Evolutionary conservation across 805 yeast genomes (phyloP).

Genomic region (Candida hungchunana): DNA sequence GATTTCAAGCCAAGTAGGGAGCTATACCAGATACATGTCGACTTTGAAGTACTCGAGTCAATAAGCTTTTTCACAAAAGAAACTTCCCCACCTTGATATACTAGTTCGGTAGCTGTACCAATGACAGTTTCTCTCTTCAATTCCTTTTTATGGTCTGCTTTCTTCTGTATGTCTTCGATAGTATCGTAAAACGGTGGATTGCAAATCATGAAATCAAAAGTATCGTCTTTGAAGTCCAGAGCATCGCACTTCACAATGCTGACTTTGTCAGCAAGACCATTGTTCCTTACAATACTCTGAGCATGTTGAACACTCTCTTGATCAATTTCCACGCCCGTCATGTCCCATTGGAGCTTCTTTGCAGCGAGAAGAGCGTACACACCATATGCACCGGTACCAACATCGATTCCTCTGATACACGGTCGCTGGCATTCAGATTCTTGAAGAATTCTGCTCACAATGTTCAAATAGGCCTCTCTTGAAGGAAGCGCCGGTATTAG

Average conservation of each 20-base stretch:
- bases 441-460: conserved; percentile 7
- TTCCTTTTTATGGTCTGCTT: conserved; percentile 23
- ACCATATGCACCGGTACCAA: conserved; percentile 48
- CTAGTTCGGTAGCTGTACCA: conserved; percentile 36
- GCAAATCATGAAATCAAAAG: conserved; percentile 36
- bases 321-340: conserved; percentile 43
- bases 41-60: conserved; percentile 26
- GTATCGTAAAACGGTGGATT: conserved; percentile 51
- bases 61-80: conserved; percentile 36
- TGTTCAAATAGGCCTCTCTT: conserved; percentile 10
- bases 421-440: conserved; percentile 6
- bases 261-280: conserved; percentile 22
- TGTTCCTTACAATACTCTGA: conserved; percentile 23
- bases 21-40: conserved; percentile 34
- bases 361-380: conserved; percentile 42
- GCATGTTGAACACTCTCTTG: conserved; percentile 30
- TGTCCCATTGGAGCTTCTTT: conserved; percentile 23
- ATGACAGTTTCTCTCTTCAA: conserved; percentile 23
- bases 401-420: conserved; percentile 32
- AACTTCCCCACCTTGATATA: conserved; percentile 44
- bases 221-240: neutral
- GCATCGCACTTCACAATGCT: conserved; percentile 14
- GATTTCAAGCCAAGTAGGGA: conserved; percentile 32
- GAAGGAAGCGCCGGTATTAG: conserved; percentile 22
- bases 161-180: conserved; percentile 28